Evolutionary conservation across 2,329 filamentous ascomycete species (phyloP).

Genomic region (Elsinoe necatrix): DNA sequence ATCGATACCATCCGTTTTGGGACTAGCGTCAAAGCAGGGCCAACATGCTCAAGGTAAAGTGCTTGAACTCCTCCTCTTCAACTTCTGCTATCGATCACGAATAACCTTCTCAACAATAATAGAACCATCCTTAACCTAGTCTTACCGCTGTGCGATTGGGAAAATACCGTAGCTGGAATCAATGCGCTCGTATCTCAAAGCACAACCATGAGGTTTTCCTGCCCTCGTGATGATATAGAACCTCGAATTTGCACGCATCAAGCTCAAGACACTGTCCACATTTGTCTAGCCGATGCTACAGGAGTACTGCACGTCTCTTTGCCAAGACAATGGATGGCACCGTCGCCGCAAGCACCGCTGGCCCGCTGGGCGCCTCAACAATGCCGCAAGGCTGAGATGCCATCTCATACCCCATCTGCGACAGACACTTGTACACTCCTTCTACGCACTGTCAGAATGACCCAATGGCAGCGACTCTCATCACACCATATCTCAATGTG

Average conservation of each 20-base stretch:
- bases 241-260: too few species aligned
- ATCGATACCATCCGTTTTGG: too few species aligned
- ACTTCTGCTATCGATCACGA: neutral
- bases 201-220: too few species aligned
- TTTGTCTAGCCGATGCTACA: too few species aligned
- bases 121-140: too few species aligned
- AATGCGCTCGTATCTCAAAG: too few species aligned
- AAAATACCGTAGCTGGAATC: too few species aligned
- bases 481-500: too few species aligned
- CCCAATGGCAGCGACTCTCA: neutral
- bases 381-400: neutral
- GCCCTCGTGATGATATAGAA: too few species aligned
- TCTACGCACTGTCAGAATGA: neutral
- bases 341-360: neutral
- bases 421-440: conserved; percentile 3
- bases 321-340: neutral
- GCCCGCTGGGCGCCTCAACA: neutral
- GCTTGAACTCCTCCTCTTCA: neutral
- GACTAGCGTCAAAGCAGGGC: neutral
- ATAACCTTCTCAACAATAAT: neutral
- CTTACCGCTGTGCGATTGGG: too few species aligned
- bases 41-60: too few species aligned
- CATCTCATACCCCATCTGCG: neutral
- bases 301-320: neutral
- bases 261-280: too few species aligned